Evolutionary conservation across 306 rosid species (phyloP).

Genomic region (Abrus pulchellus): DNA sequence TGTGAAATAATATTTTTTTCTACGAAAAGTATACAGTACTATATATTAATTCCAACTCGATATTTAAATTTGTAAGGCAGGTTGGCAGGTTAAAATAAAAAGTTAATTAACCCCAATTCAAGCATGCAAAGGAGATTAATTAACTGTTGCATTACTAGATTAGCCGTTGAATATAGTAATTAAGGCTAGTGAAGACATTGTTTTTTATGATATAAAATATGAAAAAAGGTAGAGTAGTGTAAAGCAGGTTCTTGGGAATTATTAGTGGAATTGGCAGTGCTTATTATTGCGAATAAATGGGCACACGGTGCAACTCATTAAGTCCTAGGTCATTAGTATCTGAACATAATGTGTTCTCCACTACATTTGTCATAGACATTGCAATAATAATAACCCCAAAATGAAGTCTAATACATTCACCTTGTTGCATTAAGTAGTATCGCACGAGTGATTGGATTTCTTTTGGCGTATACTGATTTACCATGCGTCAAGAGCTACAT

Average conservation of each 20-base stretch:
- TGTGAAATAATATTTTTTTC: no score
- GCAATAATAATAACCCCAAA: conserved; percentile 4
- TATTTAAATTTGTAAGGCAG: not conserved
- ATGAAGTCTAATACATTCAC: conserved; percentile 25
- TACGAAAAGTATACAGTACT: no score
- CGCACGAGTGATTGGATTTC: not conserved
- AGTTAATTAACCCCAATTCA: not conserved
- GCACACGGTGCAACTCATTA: conserved; percentile 60
- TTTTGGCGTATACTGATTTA: not conserved
- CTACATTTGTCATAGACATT: conserved; percentile 29
- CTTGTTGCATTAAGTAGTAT: not conserved
- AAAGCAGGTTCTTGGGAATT: conserved; percentile 26
- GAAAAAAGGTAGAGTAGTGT: conserved; percentile 26
- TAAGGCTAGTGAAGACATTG: not conserved
- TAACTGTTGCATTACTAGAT: conserved; percentile 13
- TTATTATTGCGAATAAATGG: conserved; percentile 48
- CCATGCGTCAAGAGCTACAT: not conserved
- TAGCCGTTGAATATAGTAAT: not conserved
- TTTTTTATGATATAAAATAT: not conserved
- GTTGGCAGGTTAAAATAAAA: not conserved
- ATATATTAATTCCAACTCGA: not conserved
- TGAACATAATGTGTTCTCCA: conserved; percentile 42
- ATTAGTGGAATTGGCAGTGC: conserved; percentile 36
- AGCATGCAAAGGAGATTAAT: conserved; percentile 42
- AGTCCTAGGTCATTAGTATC: conserved; percentile 38